Conservation (phyloP, 2,329 filamentous ascomycete species). For the Fusarium sp. region DNA sequence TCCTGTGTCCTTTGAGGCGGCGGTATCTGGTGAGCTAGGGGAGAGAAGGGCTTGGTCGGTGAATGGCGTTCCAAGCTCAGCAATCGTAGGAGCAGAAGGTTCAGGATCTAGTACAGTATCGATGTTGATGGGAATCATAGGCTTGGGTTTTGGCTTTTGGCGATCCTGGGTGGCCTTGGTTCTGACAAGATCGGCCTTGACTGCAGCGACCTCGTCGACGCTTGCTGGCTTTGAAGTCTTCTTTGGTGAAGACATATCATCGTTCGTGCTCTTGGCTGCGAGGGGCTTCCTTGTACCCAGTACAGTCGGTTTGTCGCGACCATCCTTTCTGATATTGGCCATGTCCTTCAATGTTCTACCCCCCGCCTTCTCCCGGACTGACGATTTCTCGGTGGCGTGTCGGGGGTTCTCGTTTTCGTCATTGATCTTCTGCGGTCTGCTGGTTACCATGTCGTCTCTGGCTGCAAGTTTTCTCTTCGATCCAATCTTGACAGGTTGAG, state of each 20-base stretch:
- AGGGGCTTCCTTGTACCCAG: constrained; percentile 60
- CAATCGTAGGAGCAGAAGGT: constrained; percentile 28
- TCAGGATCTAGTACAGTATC: constrained; percentile 35
- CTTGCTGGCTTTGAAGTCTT: constrained; percentile 55
- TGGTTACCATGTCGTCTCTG: constrained; percentile 63
- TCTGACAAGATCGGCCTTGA: constrained; percentile 53
- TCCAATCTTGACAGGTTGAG: constrained; percentile 55
- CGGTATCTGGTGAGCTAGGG: constrained; percentile 62
- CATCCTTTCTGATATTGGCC: constrained; percentile 56
- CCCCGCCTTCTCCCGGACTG: constrained; percentile 51
- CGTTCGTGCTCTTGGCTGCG: constrained; percentile 68
- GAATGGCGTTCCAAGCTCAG: constrained; percentile 45
- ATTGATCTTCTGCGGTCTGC: constrained; percentile 38
- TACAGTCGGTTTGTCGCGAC: constrained; percentile 48
- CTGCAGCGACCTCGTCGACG: constrained; percentile 53
- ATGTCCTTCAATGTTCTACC: constrained; percentile 61
- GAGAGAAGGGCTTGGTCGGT: constrained; percentile 57
- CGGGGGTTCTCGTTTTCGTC: constrained; percentile 47
- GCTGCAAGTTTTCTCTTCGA: constrained; percentile 69
- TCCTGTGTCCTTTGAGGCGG: constrained; percentile 49
- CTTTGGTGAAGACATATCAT: constrained; percentile 68
- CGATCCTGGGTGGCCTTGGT: constrained; percentile 45
- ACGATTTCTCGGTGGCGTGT: constrained; percentile 41
- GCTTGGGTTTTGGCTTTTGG: constrained; percentile 46
- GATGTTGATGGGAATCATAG: constrained; percentile 32